Evolutionary conservation across 1,284 basidiomycete genomes (phyloP).

Genomic region (Tilletia indica): DNA sequence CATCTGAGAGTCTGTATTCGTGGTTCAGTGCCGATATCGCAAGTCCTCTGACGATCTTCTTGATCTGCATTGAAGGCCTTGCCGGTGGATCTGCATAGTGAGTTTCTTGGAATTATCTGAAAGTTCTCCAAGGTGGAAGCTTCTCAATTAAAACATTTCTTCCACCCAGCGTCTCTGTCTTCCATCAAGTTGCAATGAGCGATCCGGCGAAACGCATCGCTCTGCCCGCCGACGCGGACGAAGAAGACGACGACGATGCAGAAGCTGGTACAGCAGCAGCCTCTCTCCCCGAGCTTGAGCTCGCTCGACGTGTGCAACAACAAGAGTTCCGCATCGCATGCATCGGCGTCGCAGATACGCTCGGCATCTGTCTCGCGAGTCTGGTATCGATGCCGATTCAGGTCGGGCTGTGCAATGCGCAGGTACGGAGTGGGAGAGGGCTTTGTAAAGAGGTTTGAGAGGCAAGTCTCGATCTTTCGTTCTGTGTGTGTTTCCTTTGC

Average conservation of each 20-base stretch:
- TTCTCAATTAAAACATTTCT: no score
- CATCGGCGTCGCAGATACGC: conserved; percentile 50
- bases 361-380: conserved; percentile 48
- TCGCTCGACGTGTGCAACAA: conserved; percentile 33
- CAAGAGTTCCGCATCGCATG: conserved; percentile 54
- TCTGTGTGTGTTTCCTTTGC: no score
- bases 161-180: conserved; percentile 32
- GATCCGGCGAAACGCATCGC: conserved; percentile 20
- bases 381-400: conserved; percentile 52
- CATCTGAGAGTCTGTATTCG: conserved; percentile 62
- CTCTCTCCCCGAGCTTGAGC: not conserved
- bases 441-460: conserved; percentile 44
- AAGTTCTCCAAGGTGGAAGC: no score
- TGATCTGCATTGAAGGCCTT: conserved; percentile 49
- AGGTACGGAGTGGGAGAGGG: conserved; percentile 37
- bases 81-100: conserved; percentile 38
- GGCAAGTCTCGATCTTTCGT: no score
- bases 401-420: conserved; percentile 38
- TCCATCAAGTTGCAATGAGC: conserved; percentile 43
- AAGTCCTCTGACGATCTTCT: conserved; percentile 47
- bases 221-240: not conserved
- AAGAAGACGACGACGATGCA: conserved; percentile 16
- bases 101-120: conserved; percentile 8
- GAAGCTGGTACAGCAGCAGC: conserved; percentile 22
- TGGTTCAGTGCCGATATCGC: conserved; percentile 51